Percentiles rank a stretch among this genome's conserved stretches.
These are phyloP conservation scores for Pyrenophora seminiperda DNA, from an alignment of 2,329 filamentous ascomycete species.

Conservation along the genomic window DNA sequence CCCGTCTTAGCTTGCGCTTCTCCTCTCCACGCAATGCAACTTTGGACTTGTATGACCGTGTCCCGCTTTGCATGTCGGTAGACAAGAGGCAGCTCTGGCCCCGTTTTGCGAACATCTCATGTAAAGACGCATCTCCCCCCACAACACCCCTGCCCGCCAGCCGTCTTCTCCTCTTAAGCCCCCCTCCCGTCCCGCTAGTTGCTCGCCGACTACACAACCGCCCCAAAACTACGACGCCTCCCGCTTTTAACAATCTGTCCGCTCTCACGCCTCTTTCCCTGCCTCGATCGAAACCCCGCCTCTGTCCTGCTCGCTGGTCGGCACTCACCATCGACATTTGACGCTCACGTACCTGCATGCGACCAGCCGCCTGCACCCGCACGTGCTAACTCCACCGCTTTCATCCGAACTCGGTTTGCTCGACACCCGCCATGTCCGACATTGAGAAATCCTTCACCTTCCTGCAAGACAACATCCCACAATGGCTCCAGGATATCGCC, in stretches of 20 bases:
- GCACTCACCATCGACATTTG: slow-evolving; percentile 6
- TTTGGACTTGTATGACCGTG: slow-evolving; percentile 31
- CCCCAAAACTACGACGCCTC: not conserved
- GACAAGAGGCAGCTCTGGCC: slow-evolving; percentile 25
- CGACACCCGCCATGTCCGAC: slow-evolving; percentile 43
- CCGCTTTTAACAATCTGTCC: not conserved
- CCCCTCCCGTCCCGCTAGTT: slow-evolving; percentile 15
- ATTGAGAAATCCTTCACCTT: slow-evolving; percentile 46
- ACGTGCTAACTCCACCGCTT: slow-evolving; percentile 3
- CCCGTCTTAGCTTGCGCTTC: slow-evolving; percentile 20
- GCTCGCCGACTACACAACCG: slow-evolving; percentile 7
- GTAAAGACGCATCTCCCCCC: slow-evolving; percentile 30
- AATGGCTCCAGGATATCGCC: slow-evolving; percentile 45
- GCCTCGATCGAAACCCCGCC: not conserved
- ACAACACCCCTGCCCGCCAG: slow-evolving; percentile 33
- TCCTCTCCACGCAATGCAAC: slow-evolving; percentile 31
- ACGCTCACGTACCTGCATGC: slow-evolving; percentile 6
- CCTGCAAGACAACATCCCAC: slow-evolving; percentile 46
- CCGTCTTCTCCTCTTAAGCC: slow-evolving; percentile 34
- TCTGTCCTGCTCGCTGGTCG: slow-evolving; percentile 21
- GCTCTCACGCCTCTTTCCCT: not conserved
- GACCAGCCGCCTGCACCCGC: slow-evolving; percentile 3
- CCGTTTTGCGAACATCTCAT: slow-evolving; percentile 36
- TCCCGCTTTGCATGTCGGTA: slow-evolving; percentile 31
- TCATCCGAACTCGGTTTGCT: slow-evolving; percentile 1